Base-by-base conservation (phyloP, 2,329 filamentous ascomycete species). In the Xylariaceae sp. region DNA sequence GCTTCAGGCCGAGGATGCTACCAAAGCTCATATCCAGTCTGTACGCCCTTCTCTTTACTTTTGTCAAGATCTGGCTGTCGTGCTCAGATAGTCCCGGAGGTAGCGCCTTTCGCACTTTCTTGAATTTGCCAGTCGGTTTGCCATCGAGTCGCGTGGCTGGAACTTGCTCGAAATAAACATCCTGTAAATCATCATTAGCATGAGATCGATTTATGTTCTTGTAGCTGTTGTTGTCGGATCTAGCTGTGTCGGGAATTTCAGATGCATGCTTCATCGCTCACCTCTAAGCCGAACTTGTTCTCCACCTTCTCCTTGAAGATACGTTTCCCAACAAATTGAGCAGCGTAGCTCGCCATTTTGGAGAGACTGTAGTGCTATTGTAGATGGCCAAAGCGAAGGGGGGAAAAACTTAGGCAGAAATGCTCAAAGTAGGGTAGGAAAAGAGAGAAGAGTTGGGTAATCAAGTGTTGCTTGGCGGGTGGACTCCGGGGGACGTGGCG, bases 81-180 rank as follows among this genome's bases (percentile, higher is more conserved):
- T 95, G 80, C 22, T 84, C 72, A 16, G 90, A 92, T 42, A 97
- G 80, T 44, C 92, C 92, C 21, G 81, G 79, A 0, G 91, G 91
- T 27, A 91, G 73, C 19, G 88, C 86, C 69, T 94, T 95, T 71
- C 86, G 88, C 63, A 85, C 80, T 67, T 87, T 95, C 73, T 89
- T 92, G 46, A 77, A 75, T 64, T 90, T 94, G 58, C 80, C 82
- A 3, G 35, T 77, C 21, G 83, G 81, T 43, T 74, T 79, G 48
- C 82, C 82, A 54, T 82, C 70, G 34, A 86, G 72, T 52, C 82
- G 78, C 7, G 86, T 87, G 34, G 91, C 84, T 19, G 84, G 82
- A 27, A 95, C 82, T 55, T 82, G 76, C 65, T 95, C 88, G 59
- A 91, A 95, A 70, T 90, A 95, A 5, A 91, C 90, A 63, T 97